Evolutionary conservation across 1,284 basidiomycete species (phyloP).

Genomic region (Xerocomus minutiporus): DNA sequence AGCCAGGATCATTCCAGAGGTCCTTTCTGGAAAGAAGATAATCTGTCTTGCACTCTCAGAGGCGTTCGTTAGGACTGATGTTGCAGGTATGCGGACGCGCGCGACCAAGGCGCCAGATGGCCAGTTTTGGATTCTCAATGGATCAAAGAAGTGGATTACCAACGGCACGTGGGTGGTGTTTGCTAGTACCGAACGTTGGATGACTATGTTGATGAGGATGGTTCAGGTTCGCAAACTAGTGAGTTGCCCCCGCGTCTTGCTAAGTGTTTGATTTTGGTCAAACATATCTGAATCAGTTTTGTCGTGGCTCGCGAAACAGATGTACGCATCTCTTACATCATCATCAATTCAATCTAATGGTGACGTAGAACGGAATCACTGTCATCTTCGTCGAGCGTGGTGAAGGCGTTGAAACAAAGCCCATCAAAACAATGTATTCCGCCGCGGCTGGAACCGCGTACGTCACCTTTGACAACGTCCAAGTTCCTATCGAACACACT

Average conservation of each 20-base stretch:
- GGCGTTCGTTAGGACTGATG: neutral
- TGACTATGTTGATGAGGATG: neutral
- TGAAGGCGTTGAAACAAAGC: constrained; percentile 77
- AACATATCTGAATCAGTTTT: neutral
- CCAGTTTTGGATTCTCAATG: constrained; percentile 40
- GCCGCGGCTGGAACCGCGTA: constrained; percentile 77
- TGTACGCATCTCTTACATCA: too few relatives aligned
- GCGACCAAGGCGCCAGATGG: neutral
- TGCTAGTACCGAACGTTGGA: neutral
- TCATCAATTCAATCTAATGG: constrained; percentile 36
- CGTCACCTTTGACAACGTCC: constrained; percentile 84
- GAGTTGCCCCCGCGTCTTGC: constrained; percentile 3
- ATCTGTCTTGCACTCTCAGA: neutral
- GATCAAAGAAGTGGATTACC: constrained; percentile 78
- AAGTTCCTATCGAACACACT: constrained; percentile 82
- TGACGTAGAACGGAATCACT: constrained; percentile 34
- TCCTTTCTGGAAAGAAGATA: neutral
- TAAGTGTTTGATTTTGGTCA: too few relatives aligned
- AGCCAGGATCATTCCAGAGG: neutral
- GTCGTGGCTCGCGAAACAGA: too few relatives aligned
- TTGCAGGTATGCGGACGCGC: neutral
- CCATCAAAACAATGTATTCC: constrained; percentile 83
- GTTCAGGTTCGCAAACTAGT: constrained; percentile 32
- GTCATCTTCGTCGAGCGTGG: constrained; percentile 31
- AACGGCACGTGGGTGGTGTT: constrained; percentile 55